Percentiles rank a stretch among this genome's conserved stretches.
These are phyloP conservation scores for Wickerhamomyces bisporus DNA, from an alignment of 805 yeast genomes.

Conservation along the genomic window DNA sequence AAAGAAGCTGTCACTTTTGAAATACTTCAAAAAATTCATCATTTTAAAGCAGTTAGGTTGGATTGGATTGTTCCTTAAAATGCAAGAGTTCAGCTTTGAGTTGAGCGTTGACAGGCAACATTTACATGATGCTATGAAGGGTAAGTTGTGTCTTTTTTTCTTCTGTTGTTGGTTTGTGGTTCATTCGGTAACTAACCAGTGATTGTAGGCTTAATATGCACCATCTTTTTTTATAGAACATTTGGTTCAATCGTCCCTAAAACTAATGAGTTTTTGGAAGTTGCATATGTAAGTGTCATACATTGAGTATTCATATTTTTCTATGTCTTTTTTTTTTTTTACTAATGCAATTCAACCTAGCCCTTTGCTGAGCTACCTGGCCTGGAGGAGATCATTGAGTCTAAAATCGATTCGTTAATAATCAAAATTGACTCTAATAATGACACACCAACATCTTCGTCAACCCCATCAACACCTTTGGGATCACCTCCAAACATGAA, in stretches of 20 bases:
- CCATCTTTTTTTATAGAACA: conserved; percentile 63
- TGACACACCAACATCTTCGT: conserved; percentile 3
- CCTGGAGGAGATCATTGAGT: conserved; percentile 39
- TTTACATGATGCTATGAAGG: conserved; percentile 49
- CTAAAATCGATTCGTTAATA: conserved; percentile 28
- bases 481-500: conserved; percentile 19
- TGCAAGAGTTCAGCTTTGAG: conserved; percentile 40
- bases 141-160: conserved; percentile 27
- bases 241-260: conserved; percentile 60
- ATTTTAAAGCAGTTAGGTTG: too few species aligned
- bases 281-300: conserved; percentile 40
- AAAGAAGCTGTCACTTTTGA: too few species aligned
- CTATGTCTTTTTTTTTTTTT: background rate
- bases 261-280: conserved; percentile 48
- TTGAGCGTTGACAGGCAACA: conserved; percentile 48
- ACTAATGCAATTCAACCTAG: background rate
- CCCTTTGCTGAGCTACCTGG: conserved; percentile 44
- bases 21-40: too few species aligned
- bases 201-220: conserved; percentile 48
- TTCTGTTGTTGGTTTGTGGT: conserved; percentile 5
- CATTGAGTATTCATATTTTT: too few species aligned
- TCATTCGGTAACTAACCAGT: too few species aligned
- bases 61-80: too few species aligned
- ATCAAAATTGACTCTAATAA: conserved; percentile 19
- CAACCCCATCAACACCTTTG: conserved; percentile 3